phyloP scores from a whole-genome alignment of 495 filamentous ascomycete genomes.

The Amniculicola lignicola region DNA sequence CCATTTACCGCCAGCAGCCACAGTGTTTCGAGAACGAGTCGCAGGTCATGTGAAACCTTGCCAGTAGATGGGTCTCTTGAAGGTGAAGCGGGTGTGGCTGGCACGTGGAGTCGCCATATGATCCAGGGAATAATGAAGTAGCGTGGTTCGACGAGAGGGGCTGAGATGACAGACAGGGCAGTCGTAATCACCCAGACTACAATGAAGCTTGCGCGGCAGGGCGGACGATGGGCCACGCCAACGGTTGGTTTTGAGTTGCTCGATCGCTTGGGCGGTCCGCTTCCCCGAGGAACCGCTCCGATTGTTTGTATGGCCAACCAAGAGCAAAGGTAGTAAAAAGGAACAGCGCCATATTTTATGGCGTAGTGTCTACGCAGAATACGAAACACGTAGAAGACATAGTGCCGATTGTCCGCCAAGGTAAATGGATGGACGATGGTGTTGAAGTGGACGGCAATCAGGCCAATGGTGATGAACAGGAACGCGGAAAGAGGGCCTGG shows the following conservation, averaged over 20 bases:
- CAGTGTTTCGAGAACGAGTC: conserved; percentile 67
- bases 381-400: conserved; percentile 93
- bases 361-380: conserved; percentile 62
- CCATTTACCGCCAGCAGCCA: conserved; percentile 76
- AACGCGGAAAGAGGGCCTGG: conserved; percentile 44
- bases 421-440: conserved; percentile 96
- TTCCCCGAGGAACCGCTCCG: conserved; percentile 36
- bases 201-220: conserved; percentile 52
- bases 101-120: conserved; percentile 82
- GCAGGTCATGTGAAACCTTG: conserved; percentile 34
- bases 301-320: conserved; percentile 61
- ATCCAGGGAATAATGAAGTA: conserved; percentile 97
- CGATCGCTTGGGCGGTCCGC: conserved; percentile 35
- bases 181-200: conserved; percentile 71
- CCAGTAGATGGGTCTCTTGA: conserved; percentile 16
- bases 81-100: conserved; percentile 36
- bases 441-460: conserved; percentile 69
- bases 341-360: conserved; percentile 65
- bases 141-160: conserved; percentile 87
- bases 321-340: conserved; percentile 59
- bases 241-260: no score
- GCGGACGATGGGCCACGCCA: conserved; percentile 33
- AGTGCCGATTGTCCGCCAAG: conserved; percentile 93
- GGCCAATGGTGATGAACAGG: conserved; percentile 48
- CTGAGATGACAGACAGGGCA: conserved; percentile 72